A percentile compares a stretch with the other conserved stretches of the same genome.
phyloP scores from a whole-genome alignment of 2,329 filamentous ascomycete species.

The Penicillium sp. region DNA sequence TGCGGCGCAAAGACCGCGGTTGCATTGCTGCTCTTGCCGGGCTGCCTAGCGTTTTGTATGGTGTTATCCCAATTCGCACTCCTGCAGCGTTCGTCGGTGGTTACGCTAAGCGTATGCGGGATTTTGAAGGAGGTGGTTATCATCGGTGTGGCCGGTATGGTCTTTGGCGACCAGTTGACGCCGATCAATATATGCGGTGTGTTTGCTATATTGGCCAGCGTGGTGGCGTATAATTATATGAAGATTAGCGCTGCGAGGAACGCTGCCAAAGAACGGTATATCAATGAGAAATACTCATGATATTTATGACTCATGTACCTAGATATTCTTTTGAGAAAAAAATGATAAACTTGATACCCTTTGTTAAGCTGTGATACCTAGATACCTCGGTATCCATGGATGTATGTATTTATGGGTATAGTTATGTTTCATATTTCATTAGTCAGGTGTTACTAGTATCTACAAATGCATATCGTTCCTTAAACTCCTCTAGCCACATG shows the following conservation, averaged over 20 bases:
- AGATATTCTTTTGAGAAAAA: too few species aligned
- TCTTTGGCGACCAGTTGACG: constrained; percentile 86
- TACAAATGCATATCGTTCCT: constrained; percentile 8
- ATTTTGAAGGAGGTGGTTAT: constrained; percentile 99
- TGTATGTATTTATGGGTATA: not conserved
- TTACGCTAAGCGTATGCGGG: constrained; percentile 91
- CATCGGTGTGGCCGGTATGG: constrained; percentile 78
- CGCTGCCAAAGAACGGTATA: constrained; percentile 52
- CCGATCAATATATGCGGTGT: constrained; percentile 82
- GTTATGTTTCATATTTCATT: not conserved
- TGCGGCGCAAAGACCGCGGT: constrained; percentile 63
- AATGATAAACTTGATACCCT: too few species aligned
- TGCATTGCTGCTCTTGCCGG: constrained; percentile 79
- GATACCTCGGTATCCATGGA: not conserved
- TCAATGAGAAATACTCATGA: constrained; percentile 13
- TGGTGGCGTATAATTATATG: constrained; percentile 87
- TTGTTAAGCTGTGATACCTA: too few species aligned
- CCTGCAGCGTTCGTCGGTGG: constrained; percentile 88
- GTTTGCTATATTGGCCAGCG: constrained; percentile 81
- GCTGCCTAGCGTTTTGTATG: constrained; percentile 90
- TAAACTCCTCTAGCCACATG: constrained; percentile 12
- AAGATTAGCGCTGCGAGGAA: constrained; percentile 85
- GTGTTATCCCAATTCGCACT: constrained; percentile 96
- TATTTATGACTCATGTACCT: not conserved
- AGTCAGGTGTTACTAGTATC: not conserved